phyloP scores from a whole-genome alignment of 371 early-diverging fungal species.

The Phascolomyces articulosus region DNA sequence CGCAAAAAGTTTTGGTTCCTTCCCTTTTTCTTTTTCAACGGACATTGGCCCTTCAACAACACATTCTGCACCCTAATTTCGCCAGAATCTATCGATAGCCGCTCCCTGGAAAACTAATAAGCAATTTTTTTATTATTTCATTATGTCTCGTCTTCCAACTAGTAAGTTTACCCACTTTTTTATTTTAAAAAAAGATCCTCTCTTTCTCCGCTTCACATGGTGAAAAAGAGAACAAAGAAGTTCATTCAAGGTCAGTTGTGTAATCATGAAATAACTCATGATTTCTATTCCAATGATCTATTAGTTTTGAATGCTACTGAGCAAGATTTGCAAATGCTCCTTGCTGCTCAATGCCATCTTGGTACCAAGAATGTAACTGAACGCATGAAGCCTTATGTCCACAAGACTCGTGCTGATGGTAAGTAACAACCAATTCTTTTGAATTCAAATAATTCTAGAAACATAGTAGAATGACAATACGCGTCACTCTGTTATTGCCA shows the following conservation, averaged over 20 bases:
- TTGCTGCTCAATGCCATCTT: conserved; percentile 93
- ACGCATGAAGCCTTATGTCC: conserved; percentile 93
- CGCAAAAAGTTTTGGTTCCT: neutral
- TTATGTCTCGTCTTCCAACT: conserved; percentile 27
- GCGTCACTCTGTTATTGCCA: no score
- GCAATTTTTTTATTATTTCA: neutral
- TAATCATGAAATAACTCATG: neutral
- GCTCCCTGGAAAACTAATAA: conserved; percentile 15
- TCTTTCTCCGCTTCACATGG: neutral
- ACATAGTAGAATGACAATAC: no score
- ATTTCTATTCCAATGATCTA: neutral
- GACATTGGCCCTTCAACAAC: conserved; percentile 21
- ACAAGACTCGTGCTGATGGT: conserved; percentile 94
- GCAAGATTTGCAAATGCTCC: conserved; percentile 90
- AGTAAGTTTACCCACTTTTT: conserved; percentile 5
- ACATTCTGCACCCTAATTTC: conserved; percentile 21
- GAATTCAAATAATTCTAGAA: no score
- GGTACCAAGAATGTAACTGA: conserved; percentile 90
- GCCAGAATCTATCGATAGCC: conserved; percentile 21
- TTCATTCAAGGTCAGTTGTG: conserved; percentile 4
- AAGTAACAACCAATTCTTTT: conserved; percentile 4
- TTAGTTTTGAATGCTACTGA: conserved; percentile 73
- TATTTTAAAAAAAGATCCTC: neutral
- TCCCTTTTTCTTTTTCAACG: conserved; percentile 19
- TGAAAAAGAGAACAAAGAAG: no score